phyloP scores from a whole-genome alignment of 495 filamentous ascomycete species.

The Lentithecium fluviatile region DNA sequence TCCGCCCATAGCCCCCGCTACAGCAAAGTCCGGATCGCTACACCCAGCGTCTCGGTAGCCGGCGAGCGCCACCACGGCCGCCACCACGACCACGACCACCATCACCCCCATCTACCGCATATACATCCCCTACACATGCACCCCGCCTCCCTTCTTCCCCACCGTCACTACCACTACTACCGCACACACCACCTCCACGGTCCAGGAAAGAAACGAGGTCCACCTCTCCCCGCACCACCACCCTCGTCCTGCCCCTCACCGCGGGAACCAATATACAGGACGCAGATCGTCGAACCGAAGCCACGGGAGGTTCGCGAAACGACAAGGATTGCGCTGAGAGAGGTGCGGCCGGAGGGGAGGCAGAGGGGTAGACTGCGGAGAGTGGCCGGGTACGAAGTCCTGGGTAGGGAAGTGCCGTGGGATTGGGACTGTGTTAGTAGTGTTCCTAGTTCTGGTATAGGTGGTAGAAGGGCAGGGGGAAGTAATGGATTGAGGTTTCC shows the following conservation, averaged over 20 bases:
- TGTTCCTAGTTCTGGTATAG: background rate
- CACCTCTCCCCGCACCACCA: constrained; percentile 4
- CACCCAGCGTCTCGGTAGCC: background rate
- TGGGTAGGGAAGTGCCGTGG: constrained; percentile 27
- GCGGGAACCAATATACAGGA: constrained; percentile 6
- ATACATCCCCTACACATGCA: constrained; percentile 8
- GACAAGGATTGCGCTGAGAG: constrained; percentile 21
- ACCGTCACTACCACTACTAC: constrained; percentile 4
- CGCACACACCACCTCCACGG: constrained; percentile 13
- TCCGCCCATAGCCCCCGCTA: background rate
- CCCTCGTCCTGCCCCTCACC: constrained; percentile 1
- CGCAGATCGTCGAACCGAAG: constrained; percentile 10
- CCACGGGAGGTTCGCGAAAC: constrained; percentile 13
- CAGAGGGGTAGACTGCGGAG: constrained; percentile 24
- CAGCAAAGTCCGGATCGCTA: constrained; percentile 5
- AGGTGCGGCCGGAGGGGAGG: background rate
- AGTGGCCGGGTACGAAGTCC: constrained; percentile 33
- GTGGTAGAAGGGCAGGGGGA: constrained; percentile 1
- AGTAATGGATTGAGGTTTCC: constrained; percentile 22
- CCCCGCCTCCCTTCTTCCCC: too few relatives aligned
- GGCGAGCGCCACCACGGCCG: background rate
- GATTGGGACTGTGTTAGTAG: constrained; percentile 31
- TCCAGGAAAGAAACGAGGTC: constrained; percentile 12
- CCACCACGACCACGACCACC: constrained; percentile 11
- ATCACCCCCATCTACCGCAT: background rate